Evolutionary conservation across 75 land plant species (phyloP).

Genomic region (Selaginella moellendorffii): DNA sequence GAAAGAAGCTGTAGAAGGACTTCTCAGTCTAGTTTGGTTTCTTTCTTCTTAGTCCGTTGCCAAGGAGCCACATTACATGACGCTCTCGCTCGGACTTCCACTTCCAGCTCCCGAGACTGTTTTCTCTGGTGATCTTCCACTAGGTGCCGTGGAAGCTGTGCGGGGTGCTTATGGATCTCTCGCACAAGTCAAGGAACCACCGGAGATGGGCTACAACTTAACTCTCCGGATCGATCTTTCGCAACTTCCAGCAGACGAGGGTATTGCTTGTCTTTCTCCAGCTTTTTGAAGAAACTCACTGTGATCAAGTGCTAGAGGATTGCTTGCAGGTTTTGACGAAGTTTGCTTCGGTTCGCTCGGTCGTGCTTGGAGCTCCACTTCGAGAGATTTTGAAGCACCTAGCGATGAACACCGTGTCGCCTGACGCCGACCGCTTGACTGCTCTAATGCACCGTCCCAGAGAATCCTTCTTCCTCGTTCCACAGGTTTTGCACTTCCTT

Average conservation of each 20-base stretch:
- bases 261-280: too few species aligned
- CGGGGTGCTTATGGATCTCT: slow-evolving; percentile 56
- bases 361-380: slow-evolving; percentile 88
- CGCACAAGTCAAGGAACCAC: slow-evolving; percentile 75
- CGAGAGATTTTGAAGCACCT: slow-evolving; percentile 61
- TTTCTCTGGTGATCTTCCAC: slow-evolving; percentile 62
- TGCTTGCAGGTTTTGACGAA: slow-evolving; percentile 51
- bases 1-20: not conserved
- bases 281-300: too few species aligned
- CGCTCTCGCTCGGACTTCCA: slow-evolving; percentile 67
- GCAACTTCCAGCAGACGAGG: slow-evolving; percentile 72
- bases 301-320: slow-evolving; percentile 15
- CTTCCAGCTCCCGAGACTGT: slow-evolving; percentile 63
- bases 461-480: slow-evolving; percentile 76
- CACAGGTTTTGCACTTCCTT: slow-evolving; percentile 41
- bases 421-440: slow-evolving; percentile 48
- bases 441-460: slow-evolving; percentile 81
- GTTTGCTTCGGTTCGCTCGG: slow-evolving; percentile 86
- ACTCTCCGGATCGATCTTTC: slow-evolving; percentile 70
- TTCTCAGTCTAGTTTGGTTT: too few species aligned
- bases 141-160: slow-evolving; percentile 89
- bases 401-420: slow-evolving; percentile 42
- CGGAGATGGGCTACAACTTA: slow-evolving; percentile 69
- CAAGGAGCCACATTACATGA: slow-evolving; percentile 45
- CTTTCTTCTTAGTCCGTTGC: slow-evolving; percentile 43